Conservation (phyloP, 2,329 filamentous ascomycete genomes). For the Venturia effusa region DNA sequence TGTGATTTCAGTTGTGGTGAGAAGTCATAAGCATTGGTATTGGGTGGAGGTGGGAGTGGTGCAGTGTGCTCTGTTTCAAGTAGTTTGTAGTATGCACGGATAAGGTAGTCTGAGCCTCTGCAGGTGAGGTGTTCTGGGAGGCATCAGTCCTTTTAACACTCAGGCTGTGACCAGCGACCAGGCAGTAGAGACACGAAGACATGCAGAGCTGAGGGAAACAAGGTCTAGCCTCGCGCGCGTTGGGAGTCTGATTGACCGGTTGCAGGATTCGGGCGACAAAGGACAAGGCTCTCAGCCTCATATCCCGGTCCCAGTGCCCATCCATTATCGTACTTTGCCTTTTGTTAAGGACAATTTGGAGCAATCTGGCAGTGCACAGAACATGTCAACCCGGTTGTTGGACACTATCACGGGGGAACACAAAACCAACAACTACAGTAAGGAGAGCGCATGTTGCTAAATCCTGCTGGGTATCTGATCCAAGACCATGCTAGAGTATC, state of each 20-base stretch:
- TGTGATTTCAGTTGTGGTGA: neutral
- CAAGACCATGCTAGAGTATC: neutral
- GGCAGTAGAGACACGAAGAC: neutral
- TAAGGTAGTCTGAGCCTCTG: too few relatives aligned
- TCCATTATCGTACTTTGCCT: neutral
- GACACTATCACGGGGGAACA: neutral
- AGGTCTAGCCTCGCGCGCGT: neutral
- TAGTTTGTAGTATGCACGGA: neutral
- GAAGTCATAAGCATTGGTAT: neutral
- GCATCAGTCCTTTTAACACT: neutral
- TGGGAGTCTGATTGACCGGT: neutral
- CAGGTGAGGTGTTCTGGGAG: neutral
- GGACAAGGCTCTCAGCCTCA: neutral
- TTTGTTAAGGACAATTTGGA: neutral
- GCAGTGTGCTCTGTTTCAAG: neutral
- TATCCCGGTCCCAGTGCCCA: too few relatives aligned
- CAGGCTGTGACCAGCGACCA: too few relatives aligned
- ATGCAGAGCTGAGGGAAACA: neutral
- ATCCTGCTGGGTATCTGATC: neutral
- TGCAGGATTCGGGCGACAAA: too few relatives aligned
- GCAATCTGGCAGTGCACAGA: neutral
- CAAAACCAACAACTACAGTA: neutral
- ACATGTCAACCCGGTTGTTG: neutral
- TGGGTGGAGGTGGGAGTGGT: neutral
- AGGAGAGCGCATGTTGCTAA: neutral